These are phyloP conservation scores for Plantago coronopus DNA, from an alignment of 305 asterid genomes.

Conservation along the genomic window DNA sequence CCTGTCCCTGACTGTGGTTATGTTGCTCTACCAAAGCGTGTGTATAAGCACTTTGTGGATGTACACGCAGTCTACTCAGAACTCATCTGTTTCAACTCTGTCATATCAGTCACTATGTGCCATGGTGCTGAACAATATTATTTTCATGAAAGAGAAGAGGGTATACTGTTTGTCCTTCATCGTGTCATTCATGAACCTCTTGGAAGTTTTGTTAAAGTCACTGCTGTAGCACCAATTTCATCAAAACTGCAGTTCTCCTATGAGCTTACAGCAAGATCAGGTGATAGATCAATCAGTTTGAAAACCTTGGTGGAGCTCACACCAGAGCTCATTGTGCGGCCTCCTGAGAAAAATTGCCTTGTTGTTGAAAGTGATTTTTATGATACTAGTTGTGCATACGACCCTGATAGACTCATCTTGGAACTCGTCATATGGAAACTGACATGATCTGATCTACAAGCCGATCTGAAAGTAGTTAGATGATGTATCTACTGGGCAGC, in stretches of 20 bases:
- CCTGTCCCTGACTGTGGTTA: slow-evolving; percentile 65
- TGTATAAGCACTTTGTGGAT: slow-evolving; percentile 41
- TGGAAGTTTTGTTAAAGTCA: slow-evolving; percentile 38
- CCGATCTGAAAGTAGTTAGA: too few relatives aligned
- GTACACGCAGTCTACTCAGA: slow-evolving; percentile 25
- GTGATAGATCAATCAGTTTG: slow-evolving; percentile 37
- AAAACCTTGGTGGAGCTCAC: slow-evolving; percentile 30
- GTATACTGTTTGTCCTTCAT: slow-evolving; percentile 39
- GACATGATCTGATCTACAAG: too few relatives aligned
- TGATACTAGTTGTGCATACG: slow-evolving; percentile 19
- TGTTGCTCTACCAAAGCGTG: slow-evolving; percentile 23
- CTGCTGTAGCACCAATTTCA: slow-evolving; percentile 41
- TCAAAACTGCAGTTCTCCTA: slow-evolving; percentile 29
- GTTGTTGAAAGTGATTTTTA: slow-evolving; percentile 37
- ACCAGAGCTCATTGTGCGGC: slow-evolving; percentile 25
- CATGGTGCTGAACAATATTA: slow-evolving; percentile 23
- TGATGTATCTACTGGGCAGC: too few relatives aligned
- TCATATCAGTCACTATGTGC: slow-evolving; percentile 27
- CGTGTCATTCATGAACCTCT: slow-evolving; percentile 23
- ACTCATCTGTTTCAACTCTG: slow-evolving; percentile 21
- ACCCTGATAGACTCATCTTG: too few relatives aligned
- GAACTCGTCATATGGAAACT: too few relatives aligned
- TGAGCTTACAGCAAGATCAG: slow-evolving; percentile 33
- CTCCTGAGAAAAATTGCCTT: slow-evolving; percentile 33
- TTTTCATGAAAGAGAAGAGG: slow-evolving; percentile 36